phyloP scores from a whole-genome alignment of 495 filamentous ascomycete genomes.

The Penicillium robsamsonii region DNA sequence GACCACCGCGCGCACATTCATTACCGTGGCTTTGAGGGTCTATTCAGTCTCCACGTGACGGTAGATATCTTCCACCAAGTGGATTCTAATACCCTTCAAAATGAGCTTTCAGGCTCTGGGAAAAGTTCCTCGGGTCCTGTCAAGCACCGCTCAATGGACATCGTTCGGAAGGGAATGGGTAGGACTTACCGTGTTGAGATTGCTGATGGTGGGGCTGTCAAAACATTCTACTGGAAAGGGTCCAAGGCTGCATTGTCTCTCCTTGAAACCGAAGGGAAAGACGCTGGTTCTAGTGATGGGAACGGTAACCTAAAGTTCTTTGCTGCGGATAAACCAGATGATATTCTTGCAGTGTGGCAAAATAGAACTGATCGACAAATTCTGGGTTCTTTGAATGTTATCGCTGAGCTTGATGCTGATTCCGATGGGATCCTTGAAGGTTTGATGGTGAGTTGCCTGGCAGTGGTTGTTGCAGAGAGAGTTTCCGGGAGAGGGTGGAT shows the following conservation, averaged over 20 bases:
- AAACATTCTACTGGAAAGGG: slow-evolving; percentile 8
- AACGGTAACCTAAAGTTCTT: slow-evolving; percentile 11
- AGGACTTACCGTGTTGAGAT: slow-evolving; percentile 9
- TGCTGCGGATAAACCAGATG: slow-evolving; percentile 2
- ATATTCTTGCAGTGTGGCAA: slow-evolving; percentile 10
- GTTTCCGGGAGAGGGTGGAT: slow-evolving; percentile 12
- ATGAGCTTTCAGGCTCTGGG: background rate
- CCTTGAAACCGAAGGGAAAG: background rate
- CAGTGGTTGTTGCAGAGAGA: slow-evolving; percentile 12
- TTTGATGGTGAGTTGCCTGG: slow-evolving; percentile 7
- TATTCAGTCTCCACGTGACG: background rate
- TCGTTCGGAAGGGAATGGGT: slow-evolving; percentile 6
- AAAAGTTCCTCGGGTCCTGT: background rate
- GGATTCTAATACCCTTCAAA: background rate
- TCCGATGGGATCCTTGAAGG: slow-evolving; percentile 7
- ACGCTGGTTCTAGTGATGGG: too few relatives aligned
- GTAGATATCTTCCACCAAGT: background rate
- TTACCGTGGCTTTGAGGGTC: slow-evolving; percentile 9
- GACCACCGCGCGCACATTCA: slow-evolving; percentile 6
- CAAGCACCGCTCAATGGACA: background rate
- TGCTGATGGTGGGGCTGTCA: background rate
- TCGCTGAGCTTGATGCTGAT: slow-evolving; percentile 4
- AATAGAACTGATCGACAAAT: slow-evolving; percentile 8
- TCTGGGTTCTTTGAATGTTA: slow-evolving; percentile 3
- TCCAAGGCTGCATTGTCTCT: slow-evolving; percentile 6